Percentiles rank a stretch among this genome's conserved stretches.
These are phyloP conservation scores for Talaromyces rugulosus DNA, from an alignment of 2,329 filamentous ascomycete species.

Conservation along the genomic window DNA sequence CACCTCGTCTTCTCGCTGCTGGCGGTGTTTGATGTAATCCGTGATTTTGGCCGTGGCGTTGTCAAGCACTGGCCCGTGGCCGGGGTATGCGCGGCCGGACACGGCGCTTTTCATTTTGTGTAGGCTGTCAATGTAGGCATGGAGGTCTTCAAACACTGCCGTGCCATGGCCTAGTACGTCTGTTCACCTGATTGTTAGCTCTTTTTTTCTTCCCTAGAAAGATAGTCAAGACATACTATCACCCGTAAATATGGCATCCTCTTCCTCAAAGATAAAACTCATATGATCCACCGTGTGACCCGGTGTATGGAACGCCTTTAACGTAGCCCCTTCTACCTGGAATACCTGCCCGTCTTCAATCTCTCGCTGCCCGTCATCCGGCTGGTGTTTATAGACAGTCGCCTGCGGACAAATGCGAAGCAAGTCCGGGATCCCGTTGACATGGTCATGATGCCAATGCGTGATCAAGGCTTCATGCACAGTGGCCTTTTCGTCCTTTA, in stretches of 20 bases:
- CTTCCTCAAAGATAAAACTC: slow-evolving; percentile 68
- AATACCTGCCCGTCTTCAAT: slow-evolving; percentile 56
- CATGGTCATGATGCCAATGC: slow-evolving; percentile 90
- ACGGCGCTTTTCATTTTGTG: slow-evolving; percentile 61
- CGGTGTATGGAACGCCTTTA: slow-evolving; percentile 64
- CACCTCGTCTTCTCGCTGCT: slow-evolving; percentile 74
- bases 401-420: slow-evolving; percentile 59
- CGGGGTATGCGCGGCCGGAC: slow-evolving; percentile 71
- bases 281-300: slow-evolving; percentile 83
- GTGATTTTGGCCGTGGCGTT: slow-evolving; percentile 66
- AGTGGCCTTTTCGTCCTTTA: slow-evolving; percentile 64
- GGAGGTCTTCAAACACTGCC: slow-evolving; percentile 75
- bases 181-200: slow-evolving; percentile 13
- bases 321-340: slow-evolving; percentile 51
- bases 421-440: slow-evolving; percentile 69
- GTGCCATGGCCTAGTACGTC: slow-evolving; percentile 82
- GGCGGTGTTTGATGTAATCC: slow-evolving; percentile 81
- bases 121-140: slow-evolving; percentile 64
- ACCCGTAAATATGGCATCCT: slow-evolving; percentile 80
- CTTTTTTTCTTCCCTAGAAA: not conserved
- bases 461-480: slow-evolving; percentile 72
- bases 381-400: slow-evolving; percentile 63
- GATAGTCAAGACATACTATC: slow-evolving; percentile 52
- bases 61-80: slow-evolving; percentile 75
- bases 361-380: slow-evolving; percentile 44